Percentiles rank a stretch among this genome's conserved stretches.
Conservation (phyloP, 495 filamentous ascomycete genomes). For the Aspergillus olivimuriae region DNA sequence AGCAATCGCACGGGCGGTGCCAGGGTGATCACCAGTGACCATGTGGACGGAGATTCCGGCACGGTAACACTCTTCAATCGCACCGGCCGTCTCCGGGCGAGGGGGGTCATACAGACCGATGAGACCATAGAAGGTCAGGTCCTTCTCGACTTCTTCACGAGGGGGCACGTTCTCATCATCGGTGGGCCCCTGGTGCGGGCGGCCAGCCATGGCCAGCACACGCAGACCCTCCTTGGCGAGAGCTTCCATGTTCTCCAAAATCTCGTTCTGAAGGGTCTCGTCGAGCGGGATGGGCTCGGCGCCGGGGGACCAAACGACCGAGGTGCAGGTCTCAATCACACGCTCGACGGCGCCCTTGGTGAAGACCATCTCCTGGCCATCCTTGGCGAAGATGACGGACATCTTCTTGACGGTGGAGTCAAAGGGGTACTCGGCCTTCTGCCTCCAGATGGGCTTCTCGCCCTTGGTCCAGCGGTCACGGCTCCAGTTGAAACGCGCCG, state of each 20-base stretch:
- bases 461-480: constrained; percentile 44
- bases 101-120: constrained; percentile 73
- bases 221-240: constrained; percentile 60
- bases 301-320: constrained; percentile 37
- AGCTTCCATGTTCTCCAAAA: constrained; percentile 58
- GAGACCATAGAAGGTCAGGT: constrained; percentile 58
- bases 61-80: constrained; percentile 54
- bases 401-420: constrained; percentile 66
- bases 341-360: constrained; percentile 80
- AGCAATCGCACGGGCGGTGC: constrained; percentile 61
- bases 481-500: constrained; percentile 56
- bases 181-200: constrained; percentile 23
- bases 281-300: constrained; percentile 31
- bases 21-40: constrained; percentile 64
- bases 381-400: constrained; percentile 53
- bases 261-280: constrained; percentile 37
- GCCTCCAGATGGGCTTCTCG: constrained; percentile 46
- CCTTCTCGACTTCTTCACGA: constrained; percentile 52
- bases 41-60: constrained; percentile 73
- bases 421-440: constrained; percentile 59
- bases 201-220: constrained; percentile 56
- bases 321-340: constrained; percentile 62
- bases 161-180: constrained; percentile 37
- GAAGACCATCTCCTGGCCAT: constrained; percentile 45
- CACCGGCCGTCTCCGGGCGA: constrained; percentile 43